Base-by-base conservation (phyloP, 169 alveolate species). In the Plasmodium adleri region DNA sequence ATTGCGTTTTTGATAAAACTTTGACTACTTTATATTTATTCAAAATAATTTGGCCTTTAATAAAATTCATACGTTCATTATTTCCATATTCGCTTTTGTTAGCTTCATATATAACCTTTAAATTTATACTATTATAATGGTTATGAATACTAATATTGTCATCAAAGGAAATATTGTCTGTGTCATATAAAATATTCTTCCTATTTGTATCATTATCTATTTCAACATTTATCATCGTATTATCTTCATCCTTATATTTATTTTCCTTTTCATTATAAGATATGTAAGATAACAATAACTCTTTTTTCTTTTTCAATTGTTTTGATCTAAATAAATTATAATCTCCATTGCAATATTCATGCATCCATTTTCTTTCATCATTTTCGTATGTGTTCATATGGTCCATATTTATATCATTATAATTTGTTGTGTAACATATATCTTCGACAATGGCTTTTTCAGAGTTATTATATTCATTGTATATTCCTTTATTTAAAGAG, bases 81-180 rank as follows among this genome's bases (percentile, higher is more conserved):
- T 95, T 97, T 72, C 95, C 97, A 85, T 95, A 96, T 2, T 98
- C 99, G 12, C 97, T 95, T 88, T 96, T 95, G 70, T 97, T 98
- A 49, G 96, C 94, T 91, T 97, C 99, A 74, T 95, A 96, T 7
- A 97, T 95, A 24, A 97, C 96, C 92, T 95, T 95, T 71, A 97
- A 83, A 66, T 96, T 94, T 76, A 94, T 95, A 80, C 95, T 91
- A 74, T 97, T 98, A 76, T 96, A 95, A 60, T 92, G 93, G 71
- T 78, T 28, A 47, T 71, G 26, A 72, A 24, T 72, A 47, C 45
- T 24, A 91, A 63, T 85, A 47, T 85, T 54, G 9, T 32, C 56
- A 28, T 59, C 74, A 9, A 39, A 20, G 70, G 47, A 47, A 17
- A 39, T 59, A 20, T 15, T 7, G 20, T 26, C 49, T 26, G 60